A percentile compares a stretch with the other conserved stretches of the same genome.
These are phyloP conservation scores for Elsinoe ampelina DNA, from an alignment of 2,329 filamentous ascomycete genomes.

Conservation along the genomic window DNA sequence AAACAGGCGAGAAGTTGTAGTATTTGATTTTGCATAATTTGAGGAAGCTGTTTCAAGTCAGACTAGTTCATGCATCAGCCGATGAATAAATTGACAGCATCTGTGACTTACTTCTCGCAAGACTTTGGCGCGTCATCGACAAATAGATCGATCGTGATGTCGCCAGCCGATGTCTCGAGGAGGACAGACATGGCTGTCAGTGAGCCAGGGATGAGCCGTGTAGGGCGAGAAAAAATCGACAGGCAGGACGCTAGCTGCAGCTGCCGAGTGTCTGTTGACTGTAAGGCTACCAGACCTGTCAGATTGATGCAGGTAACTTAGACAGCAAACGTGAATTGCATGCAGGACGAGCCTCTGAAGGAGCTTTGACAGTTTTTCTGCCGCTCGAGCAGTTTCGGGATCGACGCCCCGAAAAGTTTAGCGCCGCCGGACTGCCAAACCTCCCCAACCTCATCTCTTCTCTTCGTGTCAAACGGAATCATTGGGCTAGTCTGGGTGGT, in stretches of 20 bases:
- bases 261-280: no score
- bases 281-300: not conserved
- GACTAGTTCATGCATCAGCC: slow-evolving; percentile 5
- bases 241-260: no score
- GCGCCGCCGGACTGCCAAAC: not conserved
- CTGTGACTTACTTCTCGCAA: slow-evolving; percentile 75
- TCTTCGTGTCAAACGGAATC: not conserved
- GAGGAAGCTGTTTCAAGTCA: slow-evolving; percentile 57
- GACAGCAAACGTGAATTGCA: not conserved
- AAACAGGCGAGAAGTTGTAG: slow-evolving; percentile 92
- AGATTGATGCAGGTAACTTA: not conserved
- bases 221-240: no score
- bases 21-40: slow-evolving; percentile 99
- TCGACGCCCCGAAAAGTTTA: not conserved
- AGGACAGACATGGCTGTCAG: slow-evolving; percentile 68
- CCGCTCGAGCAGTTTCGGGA: not conserved
- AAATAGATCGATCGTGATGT: slow-evolving; percentile 89
- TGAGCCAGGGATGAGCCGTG: not conserved
- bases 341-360: not conserved
- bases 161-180: slow-evolving; percentile 83
- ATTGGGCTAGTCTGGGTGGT: not conserved
- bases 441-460: not conserved
- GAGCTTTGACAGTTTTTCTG: not conserved
- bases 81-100: slow-evolving; percentile 1
- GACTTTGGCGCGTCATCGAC: slow-evolving; percentile 82